These are phyloP conservation scores for Bisporella sp. DNA, from an alignment of 2,329 filamentous ascomycete genomes.

Conservation along the genomic window DNA sequence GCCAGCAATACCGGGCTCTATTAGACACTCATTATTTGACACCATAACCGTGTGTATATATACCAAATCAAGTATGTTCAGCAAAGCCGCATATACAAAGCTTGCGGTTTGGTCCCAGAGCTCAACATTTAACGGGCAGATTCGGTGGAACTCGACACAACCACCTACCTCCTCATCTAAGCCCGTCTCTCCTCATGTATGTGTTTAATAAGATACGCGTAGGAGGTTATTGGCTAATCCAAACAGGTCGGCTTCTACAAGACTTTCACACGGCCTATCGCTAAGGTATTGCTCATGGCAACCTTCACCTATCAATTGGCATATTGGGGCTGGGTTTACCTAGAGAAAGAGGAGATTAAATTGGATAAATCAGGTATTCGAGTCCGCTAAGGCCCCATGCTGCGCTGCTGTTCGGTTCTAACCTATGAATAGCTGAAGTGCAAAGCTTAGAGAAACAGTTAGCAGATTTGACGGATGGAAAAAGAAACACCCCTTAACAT, in stretches of 20 bases:
- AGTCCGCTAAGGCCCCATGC: background rate
- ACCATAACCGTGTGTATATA: too few relatives aligned
- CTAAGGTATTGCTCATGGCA: constrained; percentile 67
- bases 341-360: constrained; percentile 65
- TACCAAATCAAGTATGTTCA: too few relatives aligned
- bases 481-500: too few relatives aligned
- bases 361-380: constrained; percentile 46
- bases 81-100: background rate
- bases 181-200: constrained; percentile 12
- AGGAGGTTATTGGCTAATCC: background rate
- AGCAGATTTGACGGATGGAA: background rate
- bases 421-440: background rate
- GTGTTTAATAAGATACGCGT: background rate
- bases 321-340: constrained; percentile 68
- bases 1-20: too few relatives aligned
- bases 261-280: constrained; percentile 64
- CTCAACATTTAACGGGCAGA: background rate
- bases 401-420: background rate
- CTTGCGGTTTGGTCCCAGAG: too few relatives aligned
- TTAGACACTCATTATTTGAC: too few relatives aligned
- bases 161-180: constrained; percentile 2
- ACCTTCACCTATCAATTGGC: constrained; percentile 72
- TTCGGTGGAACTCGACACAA: constrained; percentile 2
- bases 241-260: constrained; percentile 62
- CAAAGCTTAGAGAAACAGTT: background rate